Base-by-base conservation (phyloP, 768 basidiomycete species). In the Boletus sp. region DNA sequence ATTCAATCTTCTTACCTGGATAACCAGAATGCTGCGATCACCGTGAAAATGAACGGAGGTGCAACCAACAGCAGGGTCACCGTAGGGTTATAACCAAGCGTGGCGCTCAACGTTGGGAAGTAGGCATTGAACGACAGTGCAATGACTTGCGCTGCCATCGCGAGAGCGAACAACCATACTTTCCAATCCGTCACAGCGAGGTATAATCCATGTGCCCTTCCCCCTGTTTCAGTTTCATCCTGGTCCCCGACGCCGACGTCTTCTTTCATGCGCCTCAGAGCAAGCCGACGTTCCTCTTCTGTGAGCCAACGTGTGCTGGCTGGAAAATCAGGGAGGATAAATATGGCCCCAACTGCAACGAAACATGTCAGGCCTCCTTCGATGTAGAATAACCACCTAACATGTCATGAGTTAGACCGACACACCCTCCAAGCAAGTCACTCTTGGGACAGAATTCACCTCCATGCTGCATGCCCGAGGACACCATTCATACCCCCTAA, bases 101-200 rank as follows among this genome's bases (percentile, higher is more conserved):
- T 93, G 15, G 78, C 80, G 37, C 79, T 83, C 53, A 93, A 72
- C 1, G 90, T 89, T 23, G 86, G 88, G 74, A 91, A 92, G 69
- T 84, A 90, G n/a, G 83, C 85, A 66, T 87, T 87, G 78, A 92
- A 92, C 10, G 83, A 83, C 6, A 89, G 63, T 11, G 85, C 81
- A 38, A 85, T 67, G 13, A 59, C 65, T 64, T 60, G 49, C 6
- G 64, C 46, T 3, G 58, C n/a, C 51, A 57, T 41, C 13, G 84
- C 78, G 27, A 90, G 54, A 17, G 88, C 78, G 42, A 93, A 77
- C 79, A 81, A 85, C 86, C 88, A 93, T 35, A 93, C 87, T 69
- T 83, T 88, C 87, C 84, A 83, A 64, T 93, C 91, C 23, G 74
- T 76, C 53, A 90, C 38, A n/a, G 88, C 87, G 57, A 85, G 67